Percentiles rank a stretch among this genome's conserved stretches.
These are phyloP conservation scores for Cercis canadensis DNA, from an alignment of 306 rosid species.

Conservation along the genomic window DNA sequence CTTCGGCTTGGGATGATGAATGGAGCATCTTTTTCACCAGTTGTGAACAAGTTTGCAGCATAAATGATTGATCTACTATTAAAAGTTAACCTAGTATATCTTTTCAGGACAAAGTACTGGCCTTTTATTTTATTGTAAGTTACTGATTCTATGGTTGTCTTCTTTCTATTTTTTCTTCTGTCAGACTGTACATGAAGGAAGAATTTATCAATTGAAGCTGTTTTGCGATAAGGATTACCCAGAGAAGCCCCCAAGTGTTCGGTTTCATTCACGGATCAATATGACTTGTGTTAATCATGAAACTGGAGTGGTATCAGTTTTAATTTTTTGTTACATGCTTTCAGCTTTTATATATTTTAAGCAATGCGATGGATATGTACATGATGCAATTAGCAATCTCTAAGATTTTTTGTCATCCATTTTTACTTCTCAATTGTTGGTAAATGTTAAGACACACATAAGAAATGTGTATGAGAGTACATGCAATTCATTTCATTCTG, in stretches of 20 bases:
- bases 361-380: background rate
- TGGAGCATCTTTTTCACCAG: background rate
- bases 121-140: slow-evolving; percentile 11
- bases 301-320: slow-evolving; percentile 90
- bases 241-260: slow-evolving; percentile 97
- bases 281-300: slow-evolving; percentile 99
- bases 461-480: background rate
- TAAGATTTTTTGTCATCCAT: background rate
- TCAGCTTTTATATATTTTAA: background rate
- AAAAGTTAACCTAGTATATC: no score
- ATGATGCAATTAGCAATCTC: background rate
- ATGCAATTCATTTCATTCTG: background rate
- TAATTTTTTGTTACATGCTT: slow-evolving; percentile 24
- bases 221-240: slow-evolving; percentile 99
- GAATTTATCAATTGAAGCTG: slow-evolving; percentile 97
- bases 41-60: slow-evolving; percentile 13
- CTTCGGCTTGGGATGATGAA: background rate
- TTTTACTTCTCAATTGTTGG: slow-evolving; percentile 3
- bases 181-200: slow-evolving; percentile 98
- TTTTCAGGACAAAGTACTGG: background rate
- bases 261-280: slow-evolving; percentile 96
- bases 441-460: slow-evolving; percentile 2
- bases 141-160: slow-evolving; percentile 34
- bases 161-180: slow-evolving; percentile 14
- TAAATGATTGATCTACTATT: slow-evolving; percentile 9